Conservation (phyloP, 225 moss, liverwort and hornwort genomes). For the Ulota crispa region DNA sequence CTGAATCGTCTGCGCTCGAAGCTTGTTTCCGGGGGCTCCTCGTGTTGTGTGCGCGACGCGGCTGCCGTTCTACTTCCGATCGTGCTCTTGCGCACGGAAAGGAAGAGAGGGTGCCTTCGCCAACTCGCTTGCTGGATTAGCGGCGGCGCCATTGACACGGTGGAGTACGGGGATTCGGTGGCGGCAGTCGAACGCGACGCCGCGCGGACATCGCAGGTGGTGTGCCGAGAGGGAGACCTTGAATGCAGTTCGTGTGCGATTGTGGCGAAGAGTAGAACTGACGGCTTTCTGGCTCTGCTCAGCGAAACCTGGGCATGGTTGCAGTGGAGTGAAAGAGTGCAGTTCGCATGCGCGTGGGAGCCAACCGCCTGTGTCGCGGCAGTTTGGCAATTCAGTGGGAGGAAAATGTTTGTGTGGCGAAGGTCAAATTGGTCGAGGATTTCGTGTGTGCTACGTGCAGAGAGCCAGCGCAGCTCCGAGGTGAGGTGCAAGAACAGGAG, state of each 20-base stretch:
- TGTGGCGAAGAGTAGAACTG: slow-evolving; percentile 35
- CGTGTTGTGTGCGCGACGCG: neutral
- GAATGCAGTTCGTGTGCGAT: slow-evolving; percentile 1
- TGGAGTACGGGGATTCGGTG: slow-evolving; percentile 33
- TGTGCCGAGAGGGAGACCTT: slow-evolving; percentile 13
- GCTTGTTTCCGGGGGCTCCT: neutral
- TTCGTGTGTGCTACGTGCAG: slow-evolving; percentile 12
- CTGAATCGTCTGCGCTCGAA: neutral
- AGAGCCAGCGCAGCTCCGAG: slow-evolving; percentile 13
- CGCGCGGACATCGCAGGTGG: slow-evolving; percentile 9
- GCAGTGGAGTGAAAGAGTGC: slow-evolving; percentile 25
- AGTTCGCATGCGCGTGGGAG: neutral
- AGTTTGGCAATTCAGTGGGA: neutral
- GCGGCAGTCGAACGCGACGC: slow-evolving; percentile 28
- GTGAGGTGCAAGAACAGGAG: slow-evolving; percentile 23
- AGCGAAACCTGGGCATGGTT: neutral
- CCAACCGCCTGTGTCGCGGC: neutral
- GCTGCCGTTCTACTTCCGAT: neutral
- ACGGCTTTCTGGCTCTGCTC: slow-evolving; percentile 24
- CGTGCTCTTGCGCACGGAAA: neutral
- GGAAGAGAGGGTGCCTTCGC: neutral
- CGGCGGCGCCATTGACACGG: neutral
- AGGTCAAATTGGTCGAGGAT: slow-evolving; percentile 20
- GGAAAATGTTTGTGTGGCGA: slow-evolving; percentile 35
- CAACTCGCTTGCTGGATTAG: neutral